These are phyloP conservation scores for Glycine tomentella DNA, from an alignment of 306 rosid genomes.

Conservation along the genomic window DNA sequence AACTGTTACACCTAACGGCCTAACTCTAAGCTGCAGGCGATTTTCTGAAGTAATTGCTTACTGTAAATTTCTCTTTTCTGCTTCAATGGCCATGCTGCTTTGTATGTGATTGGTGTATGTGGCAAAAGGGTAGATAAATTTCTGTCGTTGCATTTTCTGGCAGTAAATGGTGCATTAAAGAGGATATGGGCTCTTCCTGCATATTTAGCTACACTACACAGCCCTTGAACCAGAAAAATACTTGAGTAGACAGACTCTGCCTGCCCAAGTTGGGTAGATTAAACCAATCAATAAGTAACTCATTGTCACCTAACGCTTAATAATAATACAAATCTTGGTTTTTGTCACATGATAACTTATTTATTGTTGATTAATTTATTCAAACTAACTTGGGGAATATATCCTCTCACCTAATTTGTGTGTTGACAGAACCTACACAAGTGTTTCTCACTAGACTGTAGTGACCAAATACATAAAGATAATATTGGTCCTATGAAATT, in stretches of 20 bases:
- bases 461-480: background rate
- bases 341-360: background rate
- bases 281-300: conserved; percentile 5
- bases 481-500: background rate
- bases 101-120: background rate
- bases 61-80: conserved; percentile 15
- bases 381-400: background rate
- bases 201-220: conserved; percentile 17
- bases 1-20: conserved; percentile 12
- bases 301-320: background rate
- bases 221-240: background rate
- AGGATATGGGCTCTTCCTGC: background rate
- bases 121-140: conserved; percentile 17
- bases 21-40: background rate
- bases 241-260: background rate
- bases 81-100: conserved; percentile 1
- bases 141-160: conserved; percentile 18
- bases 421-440: background rate
- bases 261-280: conserved; percentile 4
- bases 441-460: background rate
- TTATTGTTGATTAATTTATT: background rate
- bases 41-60: conserved; percentile 21
- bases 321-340: background rate
- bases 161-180: conserved; percentile 41
- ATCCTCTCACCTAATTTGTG: background rate